Evolutionary conservation across 108 stramenopile species (phyloP), one percentile per base, ranked within the genome.

Genomic region (Poteriospumella lacustris): DNA sequence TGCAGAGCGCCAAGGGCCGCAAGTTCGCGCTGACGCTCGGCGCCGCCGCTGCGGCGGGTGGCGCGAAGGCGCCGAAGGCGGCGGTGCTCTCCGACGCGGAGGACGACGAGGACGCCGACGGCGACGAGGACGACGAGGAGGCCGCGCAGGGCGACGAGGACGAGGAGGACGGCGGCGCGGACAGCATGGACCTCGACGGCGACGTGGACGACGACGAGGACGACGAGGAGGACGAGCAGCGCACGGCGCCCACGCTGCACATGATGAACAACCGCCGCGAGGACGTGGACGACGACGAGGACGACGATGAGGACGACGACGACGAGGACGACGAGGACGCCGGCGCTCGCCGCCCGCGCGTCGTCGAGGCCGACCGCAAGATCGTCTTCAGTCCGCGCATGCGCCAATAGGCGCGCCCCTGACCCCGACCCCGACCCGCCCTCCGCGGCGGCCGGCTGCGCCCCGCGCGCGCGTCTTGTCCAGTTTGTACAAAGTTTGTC

Each of bases 91-190:
- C 38, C 36, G 64, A 68, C 64, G 64, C 12, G 15, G 64, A 68
- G 19, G 64, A 68, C 19, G 64, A 68, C 19, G 64, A 68, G 28
- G 64, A 68, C 19, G 64, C 19, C 36, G 64, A 40, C 19, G 64
- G 24, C 36, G 19, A 36, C 40, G 24, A 68, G 34, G 15, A 19
- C 24, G 36, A 68, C 24, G 64, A 68, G 15, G 64, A 68, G 64
- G 64, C 12, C 64, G 36, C n/a, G n/a, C n/a, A n/a, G n/a, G n/a
- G n/a, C n/a, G n/a, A n/a, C n/a, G n/a, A n/a, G n/a, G 36, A 68
- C 24, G 64, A 68, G 15, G 64, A 68, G 64, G 64, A 68, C 64
- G 36, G 24, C 24, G 64, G 24, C 52, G 24, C 52, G 52, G 52
- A 56, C 52, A 56, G 24, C 19, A 56, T 56, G 52, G 52, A 56